A percentile compares a stretch with the other conserved stretches of the same genome.
phyloP scores from a whole-genome alignment of 257 asterid genomes.

The Solanum chilense region DNA sequence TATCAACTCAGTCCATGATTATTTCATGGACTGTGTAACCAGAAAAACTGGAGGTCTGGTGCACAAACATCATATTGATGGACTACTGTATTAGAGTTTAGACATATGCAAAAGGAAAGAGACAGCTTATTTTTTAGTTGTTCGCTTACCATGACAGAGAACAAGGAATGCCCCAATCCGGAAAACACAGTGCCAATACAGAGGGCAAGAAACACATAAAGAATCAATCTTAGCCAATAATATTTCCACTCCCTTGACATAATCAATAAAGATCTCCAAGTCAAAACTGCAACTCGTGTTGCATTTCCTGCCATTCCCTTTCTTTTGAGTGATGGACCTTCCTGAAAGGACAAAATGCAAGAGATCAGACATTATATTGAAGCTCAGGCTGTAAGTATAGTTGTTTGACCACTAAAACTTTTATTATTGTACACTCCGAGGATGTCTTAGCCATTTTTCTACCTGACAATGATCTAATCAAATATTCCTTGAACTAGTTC shows the following conservation, averaged over 20 bases:
- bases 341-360: slow-evolving; percentile 27
- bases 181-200: slow-evolving; percentile 79
- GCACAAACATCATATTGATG: background rate
- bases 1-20: background rate
- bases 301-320: slow-evolving; percentile 63
- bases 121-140: background rate
- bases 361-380: background rate
- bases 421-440: background rate
- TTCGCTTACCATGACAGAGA: slow-evolving; percentile 78
- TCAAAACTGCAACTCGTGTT: slow-evolving; percentile 61
- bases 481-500: background rate
- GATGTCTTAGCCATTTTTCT: background rate
- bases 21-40: background rate
- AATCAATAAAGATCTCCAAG: slow-evolving; percentile 92
- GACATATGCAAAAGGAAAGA: background rate
- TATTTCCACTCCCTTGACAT: slow-evolving; percentile 99
- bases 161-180: slow-evolving; percentile 89
- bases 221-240: slow-evolving; percentile 91
- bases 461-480: background rate
- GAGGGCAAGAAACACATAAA: slow-evolving; percentile 64
- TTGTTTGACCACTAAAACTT: background rate
- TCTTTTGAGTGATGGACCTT: slow-evolving; percentile 80
- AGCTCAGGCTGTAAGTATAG: background rate
- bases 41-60: background rate
- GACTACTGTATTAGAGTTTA: background rate